Base-by-base conservation (phyloP, 208 protist species). In the Leishmania tropica region DNA sequence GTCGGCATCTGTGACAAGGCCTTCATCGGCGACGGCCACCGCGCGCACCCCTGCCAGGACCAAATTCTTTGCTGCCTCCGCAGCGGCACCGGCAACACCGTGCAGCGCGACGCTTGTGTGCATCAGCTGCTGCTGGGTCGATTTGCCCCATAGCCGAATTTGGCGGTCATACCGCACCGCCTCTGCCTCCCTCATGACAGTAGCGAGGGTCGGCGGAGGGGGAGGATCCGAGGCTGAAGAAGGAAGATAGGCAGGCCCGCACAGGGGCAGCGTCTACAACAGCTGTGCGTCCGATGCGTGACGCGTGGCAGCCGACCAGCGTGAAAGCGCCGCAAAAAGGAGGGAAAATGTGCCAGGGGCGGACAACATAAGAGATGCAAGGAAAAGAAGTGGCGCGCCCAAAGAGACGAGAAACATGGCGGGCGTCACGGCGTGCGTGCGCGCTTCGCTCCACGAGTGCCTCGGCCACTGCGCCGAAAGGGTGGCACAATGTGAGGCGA, bases 131-230 rank as follows among this genome's bases (percentile, higher is more conserved):
- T 97, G 84, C 87, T 99, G 97, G 21, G 95, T 92, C 28, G 92
- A 88, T 70, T 92, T 90, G 51, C 97, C 97, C 96, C 97, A 99
- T 76, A 99, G 84, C 19, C 97, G 91, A 11, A 99, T 93, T 80
- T 99, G 97, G 40, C 97, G 91, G 83, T 99, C 97, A 80, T 99
- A 99, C n/a, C 95, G 89, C 31, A 90, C 87, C 58, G 85, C 85
- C 82, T 97, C 95, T 8, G 89, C 93, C 3, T 78, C 76, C 62
- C 79, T 89, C 89, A 92, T 92, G 53, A 15, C 15, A 45, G 51
- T 21, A 31, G 65, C 37, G 31, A 47, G 17, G 62, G 31, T 13
- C 31, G 24, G 21, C 56, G 56, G 17, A 47, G 40, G 37, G 65
- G 28, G 28, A 35, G 68, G 24, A 1, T 21, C 45, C 1, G 21